Conservation (phyloP, 2,329 filamentous ascomycete genomes). For the Verticillium nonalfalfae region DNA sequence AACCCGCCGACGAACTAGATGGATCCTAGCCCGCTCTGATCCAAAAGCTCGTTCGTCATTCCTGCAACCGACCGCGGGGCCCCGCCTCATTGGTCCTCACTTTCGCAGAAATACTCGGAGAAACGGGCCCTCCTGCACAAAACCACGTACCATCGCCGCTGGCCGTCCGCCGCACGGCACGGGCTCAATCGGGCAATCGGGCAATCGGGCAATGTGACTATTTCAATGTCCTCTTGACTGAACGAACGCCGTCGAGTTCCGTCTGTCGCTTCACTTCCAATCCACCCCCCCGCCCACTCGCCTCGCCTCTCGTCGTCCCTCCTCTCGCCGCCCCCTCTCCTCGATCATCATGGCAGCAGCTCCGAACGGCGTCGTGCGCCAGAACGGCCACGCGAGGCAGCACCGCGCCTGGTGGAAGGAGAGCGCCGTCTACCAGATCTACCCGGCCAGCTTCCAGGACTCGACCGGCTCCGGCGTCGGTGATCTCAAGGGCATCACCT, state of each 20-base stretch:
- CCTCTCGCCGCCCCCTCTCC: not conserved
- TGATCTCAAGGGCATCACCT: constrained; percentile 52
- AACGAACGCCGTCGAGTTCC: not conserved
- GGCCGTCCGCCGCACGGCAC: not conserved
- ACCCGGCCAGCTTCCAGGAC: constrained; percentile 56
- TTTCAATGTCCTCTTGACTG: not conserved
- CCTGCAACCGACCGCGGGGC: not conserved
- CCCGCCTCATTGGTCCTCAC: not conserved
- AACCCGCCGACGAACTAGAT: not conserved
- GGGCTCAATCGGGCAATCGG: not conserved
- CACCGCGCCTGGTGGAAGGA: constrained; percentile 51
- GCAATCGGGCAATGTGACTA: not conserved
- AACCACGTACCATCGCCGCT: not conserved
- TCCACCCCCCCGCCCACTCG: not conserved
- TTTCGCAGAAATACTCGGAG: not conserved
- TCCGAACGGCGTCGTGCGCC: not conserved
- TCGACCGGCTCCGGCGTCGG: constrained; percentile 49
- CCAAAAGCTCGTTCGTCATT: too few relatives aligned
- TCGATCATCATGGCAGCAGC: not conserved
- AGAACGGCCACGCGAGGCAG: constrained; percentile 1
- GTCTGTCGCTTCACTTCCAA: not conserved
- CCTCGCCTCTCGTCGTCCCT: not conserved
- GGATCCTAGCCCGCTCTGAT: not conserved
- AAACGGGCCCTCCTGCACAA: not conserved
- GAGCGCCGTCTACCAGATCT: constrained; percentile 54